phyloP scores from a whole-genome alignment of 352 stramenopile species.

The Globisporangium irregulare region DNA sequence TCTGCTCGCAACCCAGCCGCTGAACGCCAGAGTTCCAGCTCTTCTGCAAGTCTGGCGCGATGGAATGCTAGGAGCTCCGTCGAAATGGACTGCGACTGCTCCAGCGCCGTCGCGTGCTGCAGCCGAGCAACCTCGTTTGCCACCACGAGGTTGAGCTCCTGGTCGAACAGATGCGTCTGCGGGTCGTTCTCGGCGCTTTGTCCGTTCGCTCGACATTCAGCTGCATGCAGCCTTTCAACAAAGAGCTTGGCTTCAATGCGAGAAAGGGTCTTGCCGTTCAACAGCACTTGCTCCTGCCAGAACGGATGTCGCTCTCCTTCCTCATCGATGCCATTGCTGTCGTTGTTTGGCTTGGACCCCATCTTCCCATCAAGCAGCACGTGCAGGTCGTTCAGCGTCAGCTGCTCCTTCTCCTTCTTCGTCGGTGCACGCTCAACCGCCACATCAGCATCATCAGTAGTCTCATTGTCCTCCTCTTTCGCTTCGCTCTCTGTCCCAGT shows the following conservation, averaged over 20 bases:
- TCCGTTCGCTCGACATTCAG: conserved; percentile 22
- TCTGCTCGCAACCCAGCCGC: neutral
- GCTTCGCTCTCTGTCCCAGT: neutral
- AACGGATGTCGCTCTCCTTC: conserved; percentile 23
- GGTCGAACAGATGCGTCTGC: conserved; percentile 30
- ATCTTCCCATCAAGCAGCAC: conserved; percentile 33
- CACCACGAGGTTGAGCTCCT: conserved; percentile 18
- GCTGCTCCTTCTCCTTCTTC: conserved; percentile 49
- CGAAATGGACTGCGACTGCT: conserved; percentile 13
- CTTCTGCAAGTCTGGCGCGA: conserved; percentile 14
- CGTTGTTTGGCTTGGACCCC: neutral
- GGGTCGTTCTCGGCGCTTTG: neutral
- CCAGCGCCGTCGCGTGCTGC: neutral
- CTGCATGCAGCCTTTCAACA: conserved; percentile 36
- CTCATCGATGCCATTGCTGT: neutral
- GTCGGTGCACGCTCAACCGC: conserved; percentile 34
- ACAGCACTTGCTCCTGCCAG: conserved; percentile 39
- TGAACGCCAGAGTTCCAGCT: conserved; percentile 18
- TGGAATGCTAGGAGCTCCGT: conserved; percentile 23
- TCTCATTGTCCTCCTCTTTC: conserved; percentile 16
- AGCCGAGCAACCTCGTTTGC: conserved; percentile 10
- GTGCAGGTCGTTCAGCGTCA: conserved; percentile 53
- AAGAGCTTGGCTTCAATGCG: conserved; percentile 32
- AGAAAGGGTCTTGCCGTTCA: conserved; percentile 33
- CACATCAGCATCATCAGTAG: conserved; percentile 12